These are phyloP conservation scores for Drechslerella dactyloides DNA, from an alignment of 2,329 filamentous ascomycete genomes.

Conservation along the genomic window DNA sequence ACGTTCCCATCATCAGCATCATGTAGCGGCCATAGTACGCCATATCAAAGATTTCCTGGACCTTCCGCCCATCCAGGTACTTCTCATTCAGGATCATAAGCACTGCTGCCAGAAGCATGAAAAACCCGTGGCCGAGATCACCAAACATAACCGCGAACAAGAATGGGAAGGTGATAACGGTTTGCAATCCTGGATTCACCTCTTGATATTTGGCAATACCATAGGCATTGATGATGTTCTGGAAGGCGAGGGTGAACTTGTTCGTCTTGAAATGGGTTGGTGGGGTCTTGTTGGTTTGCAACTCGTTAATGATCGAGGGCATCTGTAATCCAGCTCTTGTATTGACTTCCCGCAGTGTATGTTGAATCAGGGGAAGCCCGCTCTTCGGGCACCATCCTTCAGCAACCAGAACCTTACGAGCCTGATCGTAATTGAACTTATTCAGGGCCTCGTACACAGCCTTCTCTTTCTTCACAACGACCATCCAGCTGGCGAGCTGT, in stretches of 20 bases:
- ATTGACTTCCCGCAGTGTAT: constrained; percentile 94
- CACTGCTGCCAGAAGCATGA: constrained; percentile 81
- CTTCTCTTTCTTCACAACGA: constrained; percentile 97
- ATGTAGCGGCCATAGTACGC: constrained; percentile 99
- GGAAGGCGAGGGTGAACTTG: constrained; percentile 97
- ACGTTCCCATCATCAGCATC: constrained; percentile 95
- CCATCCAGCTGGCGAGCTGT: constrained; percentile 94
- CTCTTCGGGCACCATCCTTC: constrained; percentile 98
- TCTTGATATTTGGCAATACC: constrained; percentile 97
- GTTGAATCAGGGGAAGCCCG: constrained; percentile 84
- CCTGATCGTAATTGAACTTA: constrained; percentile 93
- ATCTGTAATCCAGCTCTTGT: constrained; percentile 95
- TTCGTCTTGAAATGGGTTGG: constrained; percentile 98
- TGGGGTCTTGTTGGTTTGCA: constrained; percentile 94
- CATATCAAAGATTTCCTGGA: constrained; percentile 97
- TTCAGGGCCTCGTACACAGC: constrained; percentile 95
- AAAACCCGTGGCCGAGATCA: constrained; percentile 89
- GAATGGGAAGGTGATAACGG: constrained; percentile 98
- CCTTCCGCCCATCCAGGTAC: constrained; percentile 79
- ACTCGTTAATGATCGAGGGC: constrained; percentile 97
- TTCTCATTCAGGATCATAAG: constrained; percentile 99
- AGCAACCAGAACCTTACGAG: constrained; percentile 92
- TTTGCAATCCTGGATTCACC: constrained; percentile 92
- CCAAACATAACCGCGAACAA: constrained; percentile 99
- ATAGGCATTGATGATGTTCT: constrained; percentile 98